These are phyloP conservation scores for Pseudofabraea citricarpa DNA, from an alignment of 2,329 filamentous ascomycete species.

Conservation along the genomic window DNA sequence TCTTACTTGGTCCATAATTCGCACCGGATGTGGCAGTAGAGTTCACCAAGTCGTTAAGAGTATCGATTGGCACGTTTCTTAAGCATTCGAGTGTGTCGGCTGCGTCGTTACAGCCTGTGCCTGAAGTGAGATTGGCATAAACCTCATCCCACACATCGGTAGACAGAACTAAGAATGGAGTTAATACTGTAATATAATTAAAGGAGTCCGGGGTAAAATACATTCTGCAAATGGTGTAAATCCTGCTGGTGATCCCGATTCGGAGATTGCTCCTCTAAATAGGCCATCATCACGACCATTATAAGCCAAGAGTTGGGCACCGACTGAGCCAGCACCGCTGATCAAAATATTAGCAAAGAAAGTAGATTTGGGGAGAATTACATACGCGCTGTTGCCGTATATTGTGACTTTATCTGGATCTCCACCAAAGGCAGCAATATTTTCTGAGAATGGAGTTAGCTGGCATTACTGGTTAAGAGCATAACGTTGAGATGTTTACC, in stretches of 20 bases:
- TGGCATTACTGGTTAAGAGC: not conserved
- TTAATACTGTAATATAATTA: not conserved
- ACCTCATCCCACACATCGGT: not conserved
- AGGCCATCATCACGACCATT: constrained; percentile 48
- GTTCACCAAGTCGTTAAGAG: constrained; percentile 21
- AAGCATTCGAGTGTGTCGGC: not conserved
- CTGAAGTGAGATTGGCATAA: not conserved
- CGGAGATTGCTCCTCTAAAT: constrained; percentile 42
- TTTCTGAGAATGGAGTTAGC: constrained; percentile 19
- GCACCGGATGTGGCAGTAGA: constrained; percentile 21
- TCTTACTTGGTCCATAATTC: not conserved
- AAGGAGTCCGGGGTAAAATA: not conserved
- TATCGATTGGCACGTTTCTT: constrained; percentile 12
- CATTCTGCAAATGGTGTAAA: not conserved
- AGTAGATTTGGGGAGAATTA: not conserved
- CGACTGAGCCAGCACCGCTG: constrained; percentile 1
- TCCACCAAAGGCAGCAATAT: constrained; percentile 34
- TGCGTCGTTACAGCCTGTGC: not conserved
- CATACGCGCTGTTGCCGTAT: constrained; percentile 28
- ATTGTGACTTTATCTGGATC: constrained; percentile 31
- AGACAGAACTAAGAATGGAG: not conserved
- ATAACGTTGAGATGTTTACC: not conserved
- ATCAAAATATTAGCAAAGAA: not conserved
- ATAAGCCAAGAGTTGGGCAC: constrained; percentile 33
- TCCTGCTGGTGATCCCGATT: constrained; percentile 30